phyloP scores from a whole-genome alignment of 2,329 filamentous ascomycete species.

The Gaeumannomyces sp. region DNA sequence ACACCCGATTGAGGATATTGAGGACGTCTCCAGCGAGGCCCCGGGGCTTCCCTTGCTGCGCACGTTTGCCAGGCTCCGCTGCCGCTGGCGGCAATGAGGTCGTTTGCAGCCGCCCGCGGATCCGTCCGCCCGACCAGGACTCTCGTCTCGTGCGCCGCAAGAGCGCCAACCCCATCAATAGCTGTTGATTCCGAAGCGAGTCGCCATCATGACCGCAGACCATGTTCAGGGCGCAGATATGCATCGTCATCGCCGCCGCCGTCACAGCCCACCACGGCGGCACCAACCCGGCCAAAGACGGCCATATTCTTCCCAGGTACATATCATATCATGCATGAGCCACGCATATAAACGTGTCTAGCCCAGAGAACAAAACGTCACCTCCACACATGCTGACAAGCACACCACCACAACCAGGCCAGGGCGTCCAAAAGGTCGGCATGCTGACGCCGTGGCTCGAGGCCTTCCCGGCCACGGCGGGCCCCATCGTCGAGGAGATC shows the following conservation, averaged over 20 bases:
- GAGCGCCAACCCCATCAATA: background rate
- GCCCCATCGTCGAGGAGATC: constrained; percentile 77
- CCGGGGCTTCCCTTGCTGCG: background rate
- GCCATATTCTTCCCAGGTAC: constrained; percentile 56
- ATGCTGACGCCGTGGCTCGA: constrained; percentile 84
- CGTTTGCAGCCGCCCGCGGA: background rate
- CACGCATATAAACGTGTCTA: background rate
- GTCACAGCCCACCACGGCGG: background rate
- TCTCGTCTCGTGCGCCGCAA: background rate
- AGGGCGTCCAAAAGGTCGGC: constrained; percentile 83
- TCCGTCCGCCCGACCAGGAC: background rate
- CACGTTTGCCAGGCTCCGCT: background rate
- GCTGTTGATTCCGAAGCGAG: background rate
- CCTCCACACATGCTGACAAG: constrained; percentile 4
- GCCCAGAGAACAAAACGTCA: too few relatives aligned
- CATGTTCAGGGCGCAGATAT: background rate
- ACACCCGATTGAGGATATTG: too few relatives aligned
- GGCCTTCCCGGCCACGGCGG: constrained; percentile 72
- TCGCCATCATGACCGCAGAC: background rate
- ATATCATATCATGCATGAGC: constrained; percentile 11
- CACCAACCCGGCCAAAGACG: constrained; percentile 31
- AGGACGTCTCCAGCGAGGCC: background rate
- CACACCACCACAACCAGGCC: constrained; percentile 45
- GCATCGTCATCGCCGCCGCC: background rate
- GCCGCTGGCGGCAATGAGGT: background rate